phyloP scores from a whole-genome alignment of 345 rosid genomes.

The Aethionema arabicum region DNA sequence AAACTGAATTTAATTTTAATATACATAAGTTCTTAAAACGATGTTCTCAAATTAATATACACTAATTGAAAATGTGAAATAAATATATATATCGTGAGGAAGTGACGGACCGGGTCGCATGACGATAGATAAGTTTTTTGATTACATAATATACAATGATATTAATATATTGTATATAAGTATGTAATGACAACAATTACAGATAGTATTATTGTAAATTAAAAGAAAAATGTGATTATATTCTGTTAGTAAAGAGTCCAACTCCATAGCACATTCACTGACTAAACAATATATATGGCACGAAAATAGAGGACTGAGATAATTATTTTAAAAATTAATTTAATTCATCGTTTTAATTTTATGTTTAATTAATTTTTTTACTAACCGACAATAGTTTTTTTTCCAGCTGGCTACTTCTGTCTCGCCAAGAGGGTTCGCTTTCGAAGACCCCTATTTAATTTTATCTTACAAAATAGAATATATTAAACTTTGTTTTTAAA shows the following conservation, averaged over 20 bases:
- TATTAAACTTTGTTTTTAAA: neutral
- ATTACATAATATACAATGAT: neutral
- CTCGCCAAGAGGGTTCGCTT: conserved; percentile 35
- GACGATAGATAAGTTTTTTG: neutral
- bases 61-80: too few species aligned
- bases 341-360: conserved; percentile 7
- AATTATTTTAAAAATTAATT: too few species aligned
- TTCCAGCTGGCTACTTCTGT: conserved; percentile 30
- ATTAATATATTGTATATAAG: neutral
- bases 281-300: conserved; percentile 24
- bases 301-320: conserved; percentile 22
- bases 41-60: too few species aligned
- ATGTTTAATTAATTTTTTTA: neutral
- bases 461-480: neutral
- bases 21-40: too few species aligned
- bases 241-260: conserved; percentile 2
- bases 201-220: neutral
- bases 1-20: too few species aligned
- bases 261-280: conserved; percentile 15
- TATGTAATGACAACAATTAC: neutral
- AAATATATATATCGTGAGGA: too few species aligned
- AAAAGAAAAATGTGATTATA: conserved; percentile 1
- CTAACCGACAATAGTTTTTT: conserved; percentile 22
- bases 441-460: conserved; percentile 12
- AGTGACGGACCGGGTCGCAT: neutral